Evolutionary conservation across 768 basidiomycete species (phyloP).

Genomic region (Cyclocybe cylindracea): DNA sequence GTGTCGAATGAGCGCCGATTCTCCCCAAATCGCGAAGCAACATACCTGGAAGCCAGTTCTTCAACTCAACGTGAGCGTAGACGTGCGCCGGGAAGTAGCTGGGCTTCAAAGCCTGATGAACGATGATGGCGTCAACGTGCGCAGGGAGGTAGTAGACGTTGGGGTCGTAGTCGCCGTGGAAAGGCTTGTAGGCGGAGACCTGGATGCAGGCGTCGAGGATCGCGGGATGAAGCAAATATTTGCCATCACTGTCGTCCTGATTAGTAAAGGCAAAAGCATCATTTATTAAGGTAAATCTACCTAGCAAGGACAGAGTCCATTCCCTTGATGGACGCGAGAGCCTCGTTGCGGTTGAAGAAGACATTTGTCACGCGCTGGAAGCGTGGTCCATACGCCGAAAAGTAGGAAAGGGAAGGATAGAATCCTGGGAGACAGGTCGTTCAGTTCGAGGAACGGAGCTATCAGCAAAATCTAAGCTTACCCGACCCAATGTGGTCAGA

Average conservation of each 20-base stretch:
- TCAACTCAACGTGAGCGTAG: conserved; percentile 23
- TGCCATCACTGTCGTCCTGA: conserved; percentile 13
- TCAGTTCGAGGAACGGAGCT: not conserved
- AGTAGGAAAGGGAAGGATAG: conserved; percentile 25
- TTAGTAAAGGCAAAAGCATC: not conserved
- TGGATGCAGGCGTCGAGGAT: conserved; percentile 39
- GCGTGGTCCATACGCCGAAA: conserved; percentile 31
- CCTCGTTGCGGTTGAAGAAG: conserved; percentile 22
- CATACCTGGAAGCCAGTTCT: conserved; percentile 29
- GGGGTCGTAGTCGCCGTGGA: conserved; percentile 28
- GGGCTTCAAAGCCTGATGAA: conserved; percentile 10
- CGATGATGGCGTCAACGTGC: conserved; percentile 13
- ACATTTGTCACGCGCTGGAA: conserved; percentile 27
- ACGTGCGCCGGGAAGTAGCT: conserved; percentile 15
- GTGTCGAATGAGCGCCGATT: not conserved
- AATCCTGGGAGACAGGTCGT: conserved; percentile 16
- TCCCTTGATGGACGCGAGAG: conserved; percentile 24
- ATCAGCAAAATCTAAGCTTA: not conserved
- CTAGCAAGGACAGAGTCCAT: conserved; percentile 22
- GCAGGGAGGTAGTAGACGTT: conserved; percentile 34
- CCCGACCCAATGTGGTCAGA: conserved; percentile 6
- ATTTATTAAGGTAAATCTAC: conserved; percentile 16
- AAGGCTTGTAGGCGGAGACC: conserved; percentile 25
- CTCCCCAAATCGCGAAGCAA: not conserved
- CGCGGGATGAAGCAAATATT: conserved; percentile 35